Base-by-base conservation (phyloP, 106 monocot genomes). In the Iris macrosiphon region DNA sequence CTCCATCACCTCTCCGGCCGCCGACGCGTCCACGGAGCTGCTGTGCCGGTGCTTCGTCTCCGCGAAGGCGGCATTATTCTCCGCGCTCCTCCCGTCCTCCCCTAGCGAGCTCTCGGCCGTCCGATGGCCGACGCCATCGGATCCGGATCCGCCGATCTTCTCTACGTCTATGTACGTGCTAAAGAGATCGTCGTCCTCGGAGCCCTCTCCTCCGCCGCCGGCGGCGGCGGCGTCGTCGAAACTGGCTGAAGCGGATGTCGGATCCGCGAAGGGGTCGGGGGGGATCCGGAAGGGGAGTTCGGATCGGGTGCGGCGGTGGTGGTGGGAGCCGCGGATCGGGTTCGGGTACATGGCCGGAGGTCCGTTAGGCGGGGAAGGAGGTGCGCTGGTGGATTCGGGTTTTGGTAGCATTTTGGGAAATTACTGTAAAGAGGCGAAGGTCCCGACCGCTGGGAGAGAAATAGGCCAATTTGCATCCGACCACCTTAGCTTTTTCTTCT, bases 111-210 rank as follows among this genome's bases (percentile, higher is more conserved):
- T 68, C 74, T 72, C 75, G 12, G 46, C 60, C 27, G 31, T 41
- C 48, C 55, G 75, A 65, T 76, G 42, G 14, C 22, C 42, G 10
- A 52, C 68, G 31, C 60, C 75, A 28, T 72, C 80, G 26, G 85
- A 73, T 23, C 69, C 79, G 24, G 81, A 76, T 54, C 82, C 78
- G 70, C 62, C 74, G 31, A 94, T 73, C 76, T 89, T 85, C 70
- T 94, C 88, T 17, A 94, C 76, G 55, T 88, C 88, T 71, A 94
- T 81, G 73, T 67, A 94, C 3, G 94, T 81, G 60, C 62, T 76
- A 68, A 94, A 88, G 39, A 81, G 67, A 33, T 94, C 85, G 42
- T 91, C 94, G 32, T 94, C 93, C 22, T 77, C 77, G 21, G 67
- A 73, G 44, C 77, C 61, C 76, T 83, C 79, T 27, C 79, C 89